Percentiles rank a stretch among this genome's conserved stretches.
Conservation (phyloP, 768 basidiomycete genomes). For the Suillus subluteus region DNA sequence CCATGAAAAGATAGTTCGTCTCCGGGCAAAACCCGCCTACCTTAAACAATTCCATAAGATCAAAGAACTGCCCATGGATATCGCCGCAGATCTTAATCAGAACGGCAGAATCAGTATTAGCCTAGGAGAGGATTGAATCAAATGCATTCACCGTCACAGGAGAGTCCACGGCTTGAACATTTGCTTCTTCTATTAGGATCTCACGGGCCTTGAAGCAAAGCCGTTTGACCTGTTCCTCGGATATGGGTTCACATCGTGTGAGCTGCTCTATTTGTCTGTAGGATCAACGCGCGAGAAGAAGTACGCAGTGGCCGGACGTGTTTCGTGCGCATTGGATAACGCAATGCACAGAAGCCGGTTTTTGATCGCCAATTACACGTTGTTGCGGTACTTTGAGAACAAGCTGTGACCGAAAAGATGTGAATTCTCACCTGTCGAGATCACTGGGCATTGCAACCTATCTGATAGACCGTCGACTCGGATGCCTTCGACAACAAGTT, state of each 20-base stretch:
- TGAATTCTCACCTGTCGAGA: constrained; percentile 53
- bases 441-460: constrained; percentile 51
- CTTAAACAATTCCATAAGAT: constrained; percentile 94
- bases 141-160: constrained; percentile 81
- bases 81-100: constrained; percentile 81
- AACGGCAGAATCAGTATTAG: constrained; percentile 15
- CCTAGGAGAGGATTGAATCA: constrained; percentile 13
- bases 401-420: constrained; percentile 29
- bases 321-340: constrained; percentile 17
- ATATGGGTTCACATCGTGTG: constrained; percentile 91
- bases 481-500: constrained; percentile 11
- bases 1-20: constrained; percentile 97
- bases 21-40: constrained; percentile 92
- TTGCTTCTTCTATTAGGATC: constrained; percentile 96
- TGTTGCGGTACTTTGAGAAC: constrained; percentile 9
- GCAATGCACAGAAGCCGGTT: constrained; percentile 22
- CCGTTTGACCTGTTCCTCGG: constrained; percentile 93
- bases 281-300: constrained; percentile 15
- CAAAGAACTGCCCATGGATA: constrained; percentile 97
- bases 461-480: constrained; percentile 16
- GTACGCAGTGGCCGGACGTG: constrained; percentile 9
- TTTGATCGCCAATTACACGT: constrained; percentile 12
- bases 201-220: constrained; percentile 96
- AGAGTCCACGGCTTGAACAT: constrained; percentile 94
- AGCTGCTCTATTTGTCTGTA: constrained; percentile 93